These are phyloP conservation scores for Przewalskia tangutica DNA, from an alignment of 257 asterid species.

Conservation along the genomic window DNA sequence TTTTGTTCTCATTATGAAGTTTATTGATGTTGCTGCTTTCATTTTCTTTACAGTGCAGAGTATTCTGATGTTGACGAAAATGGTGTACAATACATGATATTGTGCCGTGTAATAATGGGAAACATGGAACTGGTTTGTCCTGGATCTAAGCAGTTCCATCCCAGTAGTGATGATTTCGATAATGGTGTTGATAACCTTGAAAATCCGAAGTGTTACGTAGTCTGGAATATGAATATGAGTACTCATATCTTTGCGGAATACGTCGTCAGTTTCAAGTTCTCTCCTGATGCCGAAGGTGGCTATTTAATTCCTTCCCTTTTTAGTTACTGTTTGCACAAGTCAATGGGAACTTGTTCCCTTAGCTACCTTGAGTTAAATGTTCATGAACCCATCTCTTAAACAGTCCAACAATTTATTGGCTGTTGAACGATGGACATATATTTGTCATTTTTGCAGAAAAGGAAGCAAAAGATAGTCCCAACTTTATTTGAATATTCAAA, in stretches of 20 bases:
- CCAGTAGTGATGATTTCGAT: conserved; percentile 80
- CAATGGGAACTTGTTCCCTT: not conserved
- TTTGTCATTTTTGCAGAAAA: not conserved
- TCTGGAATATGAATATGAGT: conserved; percentile 79
- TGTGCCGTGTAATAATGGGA: conserved; percentile 50
- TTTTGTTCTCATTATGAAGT: not conserved
- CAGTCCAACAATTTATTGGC: not conserved
- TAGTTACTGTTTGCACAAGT: not conserved
- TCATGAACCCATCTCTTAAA: not conserved
- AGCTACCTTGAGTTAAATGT: not conserved
- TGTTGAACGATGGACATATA: not conserved
- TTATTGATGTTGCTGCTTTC: not conserved
- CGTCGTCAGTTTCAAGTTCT: conserved; percentile 68
- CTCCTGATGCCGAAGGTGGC: conserved; percentile 52
- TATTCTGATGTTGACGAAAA: conserved; percentile 84
- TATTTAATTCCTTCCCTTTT: not conserved
- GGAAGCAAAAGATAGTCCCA: not conserved
- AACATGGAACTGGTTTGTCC: conserved; percentile 59
- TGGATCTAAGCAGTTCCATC: conserved; percentile 81
- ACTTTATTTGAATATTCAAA: not conserved
- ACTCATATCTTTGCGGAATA: conserved; percentile 82
- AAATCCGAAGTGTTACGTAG: conserved; percentile 52
- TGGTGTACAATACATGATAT: conserved; percentile 52
- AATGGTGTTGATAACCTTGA: conserved; percentile 79
- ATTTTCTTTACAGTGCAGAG: conserved; percentile 32